phyloP scores from a whole-genome alignment of 1,284 basidiomycete species.

The Ustilago shanxiensis region DNA sequence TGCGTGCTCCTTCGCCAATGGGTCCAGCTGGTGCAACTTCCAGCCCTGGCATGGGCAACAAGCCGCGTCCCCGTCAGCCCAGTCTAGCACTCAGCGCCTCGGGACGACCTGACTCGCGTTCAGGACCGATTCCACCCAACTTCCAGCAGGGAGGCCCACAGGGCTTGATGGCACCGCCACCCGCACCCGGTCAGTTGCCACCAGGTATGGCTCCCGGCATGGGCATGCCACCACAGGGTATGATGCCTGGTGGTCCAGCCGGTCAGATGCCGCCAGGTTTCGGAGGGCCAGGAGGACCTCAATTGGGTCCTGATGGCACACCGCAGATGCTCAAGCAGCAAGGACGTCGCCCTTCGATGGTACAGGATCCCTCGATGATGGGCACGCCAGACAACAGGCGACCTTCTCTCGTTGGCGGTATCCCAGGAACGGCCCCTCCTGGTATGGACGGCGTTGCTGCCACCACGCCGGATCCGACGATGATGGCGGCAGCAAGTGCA shows the following conservation, averaged over 20 bases:
- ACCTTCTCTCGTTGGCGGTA: constrained; percentile 16
- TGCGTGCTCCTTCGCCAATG: constrained; percentile 52
- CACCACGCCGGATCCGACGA: constrained; percentile 31
- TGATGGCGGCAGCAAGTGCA: constrained; percentile 49
- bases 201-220: constrained; percentile 24
- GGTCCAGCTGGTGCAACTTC: constrained; percentile 34
- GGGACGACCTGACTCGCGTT: constrained; percentile 43
- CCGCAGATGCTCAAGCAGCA: constrained; percentile 45
- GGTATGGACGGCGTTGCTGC: constrained; percentile 30
- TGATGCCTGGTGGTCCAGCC: constrained; percentile 22
- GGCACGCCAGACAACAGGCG: constrained; percentile 31
- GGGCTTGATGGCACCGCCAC: constrained; percentile 51
- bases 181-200: constrained; percentile 46
- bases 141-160: constrained; percentile 37
- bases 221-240: constrained; percentile 22
- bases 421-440: constrained; percentile 15
- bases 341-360: constrained; percentile 42
- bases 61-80: constrained; percentile 48
- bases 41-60: constrained; percentile 40
- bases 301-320: constrained; percentile 25
- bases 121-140: constrained; percentile 32
- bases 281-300: constrained; percentile 16
- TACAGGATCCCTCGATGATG: constrained; percentile 30
- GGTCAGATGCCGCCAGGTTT: constrained; percentile 41
- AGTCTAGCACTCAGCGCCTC: constrained; percentile 35